A percentile compares a stretch with the other conserved stretches of the same genome.
phyloP scores from a whole-genome alignment of 2,329 filamentous ascomycete species.

The Claviceps humidiphila region DNA sequence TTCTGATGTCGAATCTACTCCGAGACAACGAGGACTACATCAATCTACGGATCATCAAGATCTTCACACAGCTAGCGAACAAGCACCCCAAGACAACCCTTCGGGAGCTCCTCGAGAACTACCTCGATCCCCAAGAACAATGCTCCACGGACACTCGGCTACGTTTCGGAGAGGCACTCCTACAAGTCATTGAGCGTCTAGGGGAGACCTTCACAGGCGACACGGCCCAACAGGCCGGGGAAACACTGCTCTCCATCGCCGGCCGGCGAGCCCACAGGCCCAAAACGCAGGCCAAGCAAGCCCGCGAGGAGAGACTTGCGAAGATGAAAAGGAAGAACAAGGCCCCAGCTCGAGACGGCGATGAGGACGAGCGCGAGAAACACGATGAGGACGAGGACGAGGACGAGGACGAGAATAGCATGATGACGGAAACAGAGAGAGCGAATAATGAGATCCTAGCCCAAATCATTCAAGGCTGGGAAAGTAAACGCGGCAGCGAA shows the following conservation, averaged over 20 bases:
- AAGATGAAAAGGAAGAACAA: conserved; percentile 29
- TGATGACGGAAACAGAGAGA: conserved; percentile 26
- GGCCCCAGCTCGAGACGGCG: conserved; percentile 16
- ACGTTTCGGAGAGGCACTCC: conserved; percentile 53
- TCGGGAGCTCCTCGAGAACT: conserved; percentile 51
- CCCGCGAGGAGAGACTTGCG: conserved; percentile 33
- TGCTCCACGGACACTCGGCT: conserved; percentile 48
- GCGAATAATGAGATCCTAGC: conserved; percentile 36
- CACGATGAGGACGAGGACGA: conserved; percentile 19
- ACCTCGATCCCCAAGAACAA: conserved; percentile 50
- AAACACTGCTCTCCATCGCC: conserved; percentile 49
- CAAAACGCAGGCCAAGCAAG: conserved; percentile 44
- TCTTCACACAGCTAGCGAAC: conserved; percentile 47
- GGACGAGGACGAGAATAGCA: conserved; percentile 23
- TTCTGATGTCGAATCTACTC: conserved; percentile 50
- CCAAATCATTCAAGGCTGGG: conserved; percentile 54
- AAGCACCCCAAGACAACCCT: conserved; percentile 49
- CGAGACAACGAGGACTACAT: conserved; percentile 59
- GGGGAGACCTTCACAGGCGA: conserved; percentile 42
- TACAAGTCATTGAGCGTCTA: conserved; percentile 50
- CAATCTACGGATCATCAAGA: conserved; percentile 52
- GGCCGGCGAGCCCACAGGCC: conserved; percentile 48
- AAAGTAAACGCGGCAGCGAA: conserved; percentile 50
- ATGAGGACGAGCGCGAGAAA: neutral
- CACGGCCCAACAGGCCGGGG: conserved; percentile 35